phyloP scores from a whole-genome alignment of 257 asterid species.

The Nicotiana noctiflora region DNA sequence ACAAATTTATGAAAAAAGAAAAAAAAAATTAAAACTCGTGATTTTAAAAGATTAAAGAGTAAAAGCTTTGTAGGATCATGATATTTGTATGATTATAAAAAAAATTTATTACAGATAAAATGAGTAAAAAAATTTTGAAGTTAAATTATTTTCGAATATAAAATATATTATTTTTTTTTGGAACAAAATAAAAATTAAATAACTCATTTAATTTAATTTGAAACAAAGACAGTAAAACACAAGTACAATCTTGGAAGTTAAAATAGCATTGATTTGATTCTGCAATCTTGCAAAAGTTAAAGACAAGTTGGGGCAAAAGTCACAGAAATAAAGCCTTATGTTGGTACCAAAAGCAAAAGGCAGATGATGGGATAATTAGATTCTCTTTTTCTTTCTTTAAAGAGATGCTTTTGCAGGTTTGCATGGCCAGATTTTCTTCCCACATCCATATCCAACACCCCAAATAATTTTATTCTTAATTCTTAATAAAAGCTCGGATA shows the following conservation, averaged over 20 bases:
- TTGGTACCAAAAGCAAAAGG: slow-evolving; percentile 41
- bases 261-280: neutral
- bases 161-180: too few relatives aligned
- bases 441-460: slow-evolving; percentile 10
- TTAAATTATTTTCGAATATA: too few relatives aligned
- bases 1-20: too few relatives aligned
- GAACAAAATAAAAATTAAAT: too few relatives aligned
- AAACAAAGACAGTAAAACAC: neutral
- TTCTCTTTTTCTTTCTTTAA: slow-evolving; percentile 6
- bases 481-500: neutral
- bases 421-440: slow-evolving; percentile 29
- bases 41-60: too few relatives aligned
- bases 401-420: slow-evolving; percentile 47
- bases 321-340: slow-evolving; percentile 24
- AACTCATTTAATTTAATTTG: too few relatives aligned
- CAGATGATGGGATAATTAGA: neutral
- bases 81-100: too few relatives aligned
- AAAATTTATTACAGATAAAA: too few relatives aligned
- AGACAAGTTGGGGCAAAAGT: slow-evolving; percentile 43
- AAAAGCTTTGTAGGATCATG: too few relatives aligned
- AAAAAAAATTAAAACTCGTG: too few relatives aligned
- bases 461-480: slow-evolving; percentile 10
- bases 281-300: slow-evolving; percentile 32
- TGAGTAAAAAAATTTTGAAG: too few relatives aligned
- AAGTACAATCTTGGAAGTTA: neutral